A percentile compares a stretch with the other conserved stretches of the same genome.
These are phyloP conservation scores for Paratinospora sagittata DNA, from an alignment of 164 flowering plant genomes.

Conservation along the genomic window DNA sequence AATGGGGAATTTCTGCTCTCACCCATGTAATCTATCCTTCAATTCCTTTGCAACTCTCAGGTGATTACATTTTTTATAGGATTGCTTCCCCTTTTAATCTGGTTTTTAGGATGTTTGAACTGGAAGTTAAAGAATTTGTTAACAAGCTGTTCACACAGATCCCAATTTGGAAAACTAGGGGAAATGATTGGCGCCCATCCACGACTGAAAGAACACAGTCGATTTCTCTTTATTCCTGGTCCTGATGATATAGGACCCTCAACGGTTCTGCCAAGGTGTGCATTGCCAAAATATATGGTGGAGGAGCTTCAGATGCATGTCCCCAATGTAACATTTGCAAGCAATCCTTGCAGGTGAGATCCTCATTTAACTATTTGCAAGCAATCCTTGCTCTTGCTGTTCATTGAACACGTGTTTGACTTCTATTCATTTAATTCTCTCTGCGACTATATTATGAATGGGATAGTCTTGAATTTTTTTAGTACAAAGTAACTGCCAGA, in stretches of 20 bases:
- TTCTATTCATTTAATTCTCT: too few relatives aligned
- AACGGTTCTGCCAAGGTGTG: slow-evolving; percentile 69
- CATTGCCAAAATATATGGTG: slow-evolving; percentile 67
- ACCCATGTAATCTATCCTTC: slow-evolving; percentile 84
- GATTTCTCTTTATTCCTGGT: slow-evolving; percentile 88
- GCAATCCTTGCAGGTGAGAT: slow-evolving; percentile 89
- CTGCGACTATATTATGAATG: neutral
- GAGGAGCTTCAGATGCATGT: slow-evolving; percentile 70
- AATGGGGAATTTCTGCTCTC: slow-evolving; percentile 96
- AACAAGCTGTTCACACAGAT: slow-evolving; percentile 37
- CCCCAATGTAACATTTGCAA: slow-evolving; percentile 71
- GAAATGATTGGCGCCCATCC: slow-evolving; percentile 69
- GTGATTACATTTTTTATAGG: slow-evolving; percentile 32
- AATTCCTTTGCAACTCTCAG: slow-evolving; percentile 67
- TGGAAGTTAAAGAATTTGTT: neutral
- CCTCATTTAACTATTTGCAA: too few relatives aligned
- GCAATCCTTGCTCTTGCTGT: too few relatives aligned
- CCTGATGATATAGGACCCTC: slow-evolving; percentile 98
- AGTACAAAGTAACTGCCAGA: neutral
- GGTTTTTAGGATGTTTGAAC: neutral
- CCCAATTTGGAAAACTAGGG: slow-evolving; percentile 83
- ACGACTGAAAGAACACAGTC: slow-evolving; percentile 61
- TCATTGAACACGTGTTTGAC: too few relatives aligned
- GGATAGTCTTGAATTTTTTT: neutral
- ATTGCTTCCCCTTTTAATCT: neutral